These are phyloP conservation scores for Leishmania martiniquensis DNA, from an alignment of 208 protist species.

Conservation along the genomic window DNA sequence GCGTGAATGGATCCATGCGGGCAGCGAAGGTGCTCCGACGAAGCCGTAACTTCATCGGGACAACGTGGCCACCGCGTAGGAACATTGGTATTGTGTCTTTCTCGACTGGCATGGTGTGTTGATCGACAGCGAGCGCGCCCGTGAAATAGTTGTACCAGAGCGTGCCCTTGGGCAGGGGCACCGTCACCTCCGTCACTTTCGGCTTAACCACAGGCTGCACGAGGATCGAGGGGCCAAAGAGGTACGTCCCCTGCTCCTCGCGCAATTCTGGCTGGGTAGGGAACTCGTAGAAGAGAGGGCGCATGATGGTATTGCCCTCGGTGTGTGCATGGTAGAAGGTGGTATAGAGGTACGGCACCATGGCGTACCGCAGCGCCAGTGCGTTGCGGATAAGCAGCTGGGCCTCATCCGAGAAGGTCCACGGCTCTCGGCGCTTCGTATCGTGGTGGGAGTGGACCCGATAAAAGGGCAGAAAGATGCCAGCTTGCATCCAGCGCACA, in stretches of 20 bases:
- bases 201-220: slow-evolving; percentile 85
- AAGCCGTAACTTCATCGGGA: slow-evolving; percentile 92
- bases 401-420: slow-evolving; percentile 90
- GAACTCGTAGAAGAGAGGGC: slow-evolving; percentile 96
- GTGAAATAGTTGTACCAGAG: slow-evolving; percentile 81
- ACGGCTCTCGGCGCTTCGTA: slow-evolving; percentile 98
- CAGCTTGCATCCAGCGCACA: slow-evolving; percentile 98
- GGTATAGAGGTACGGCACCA: slow-evolving; percentile 98
- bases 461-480: slow-evolving; percentile 98
- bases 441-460: slow-evolving; percentile 97
- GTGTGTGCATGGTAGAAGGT: slow-evolving; percentile 87
- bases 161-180: slow-evolving; percentile 78
- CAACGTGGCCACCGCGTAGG: slow-evolving; percentile 92
- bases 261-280: slow-evolving; percentile 78
- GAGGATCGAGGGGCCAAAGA: slow-evolving; percentile 92
- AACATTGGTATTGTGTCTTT: slow-evolving; percentile 94
- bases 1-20: slow-evolving; percentile 93
- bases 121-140: slow-evolving; percentile 29
- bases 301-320: slow-evolving; percentile 90
- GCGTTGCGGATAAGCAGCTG: slow-evolving; percentile 71
- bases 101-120: slow-evolving; percentile 47
- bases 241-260: slow-evolving; percentile 90
- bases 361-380: slow-evolving; percentile 90
- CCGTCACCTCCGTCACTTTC: slow-evolving; percentile 42
- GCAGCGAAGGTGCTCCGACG: slow-evolving; percentile 86